These are phyloP conservation scores for Lachancea dasiensis DNA, from an alignment of 805 yeast genomes.

Conservation along the genomic window DNA sequence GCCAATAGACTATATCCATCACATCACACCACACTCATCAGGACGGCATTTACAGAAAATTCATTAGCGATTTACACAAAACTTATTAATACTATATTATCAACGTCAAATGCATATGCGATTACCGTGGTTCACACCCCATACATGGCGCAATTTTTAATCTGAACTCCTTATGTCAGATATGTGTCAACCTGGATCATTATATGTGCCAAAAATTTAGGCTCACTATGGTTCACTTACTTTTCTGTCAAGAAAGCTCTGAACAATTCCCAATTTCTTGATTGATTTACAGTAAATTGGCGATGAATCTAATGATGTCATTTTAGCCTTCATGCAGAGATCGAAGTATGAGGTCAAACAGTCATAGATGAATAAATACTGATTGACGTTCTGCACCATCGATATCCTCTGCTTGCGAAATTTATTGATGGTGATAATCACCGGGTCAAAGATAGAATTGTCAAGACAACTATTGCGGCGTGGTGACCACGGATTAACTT, in stretches of 20 bases:
- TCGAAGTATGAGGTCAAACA: slow-evolving; percentile 33
- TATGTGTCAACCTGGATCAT: too few relatives aligned
- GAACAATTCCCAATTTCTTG: slow-evolving; percentile 12
- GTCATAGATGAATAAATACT: slow-evolving; percentile 70
- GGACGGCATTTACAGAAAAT: too few relatives aligned
- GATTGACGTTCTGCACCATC: slow-evolving; percentile 80
- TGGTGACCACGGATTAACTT: slow-evolving; percentile 6
- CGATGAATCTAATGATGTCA: not conserved
- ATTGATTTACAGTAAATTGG: slow-evolving; percentile 2
- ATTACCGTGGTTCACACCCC: not conserved
- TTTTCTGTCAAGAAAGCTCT: slow-evolving; percentile 12
- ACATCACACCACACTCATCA: too few relatives aligned
- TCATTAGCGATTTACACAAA: slow-evolving; percentile 2
- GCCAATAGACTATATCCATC: too few relatives aligned
- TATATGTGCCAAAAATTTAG: too few relatives aligned
- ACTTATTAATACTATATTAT: slow-evolving; percentile 1
- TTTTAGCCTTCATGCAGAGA: slow-evolving; percentile 11
- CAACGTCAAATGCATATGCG: slow-evolving; percentile 4
- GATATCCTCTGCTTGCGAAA: slow-evolving; percentile 71
- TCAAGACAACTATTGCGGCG: slow-evolving; percentile 3
- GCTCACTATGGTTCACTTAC: slow-evolving; percentile 6
- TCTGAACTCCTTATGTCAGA: too few relatives aligned
- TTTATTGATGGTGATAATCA: slow-evolving; percentile 56
- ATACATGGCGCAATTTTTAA: not conserved
- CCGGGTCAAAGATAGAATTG: slow-evolving; percentile 39